Base-by-base conservation (phyloP, 2,329 filamentous ascomycete genomes). In the Calonectria hawksworthii region DNA sequence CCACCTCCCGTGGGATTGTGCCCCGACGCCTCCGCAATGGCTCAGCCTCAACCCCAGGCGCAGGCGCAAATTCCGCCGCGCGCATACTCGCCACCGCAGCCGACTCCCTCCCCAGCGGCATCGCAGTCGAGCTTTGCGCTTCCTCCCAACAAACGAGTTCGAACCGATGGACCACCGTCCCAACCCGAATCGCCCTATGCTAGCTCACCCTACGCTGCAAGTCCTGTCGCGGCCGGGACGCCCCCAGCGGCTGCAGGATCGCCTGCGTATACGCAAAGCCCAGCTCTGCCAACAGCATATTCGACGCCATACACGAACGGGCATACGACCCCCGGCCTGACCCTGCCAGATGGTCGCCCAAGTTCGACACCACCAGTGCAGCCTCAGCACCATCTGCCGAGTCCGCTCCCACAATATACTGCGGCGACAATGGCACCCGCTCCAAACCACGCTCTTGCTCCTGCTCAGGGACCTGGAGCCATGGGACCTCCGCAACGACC, bases 101-200 rank as follows among this genome's bases (percentile, higher is more conserved):
- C 89, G 64, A 89, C 90, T 44, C 89, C 92, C 30, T 93, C 93
- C 30, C 92, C 93, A 56, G 90, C 88, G 65, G 87, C 89, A 28
- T 87, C 89, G 38, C 89, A 90, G 76, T 86, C 89, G 21, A 86
- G 85, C 68, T 93, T 85, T 80, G 82, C 84, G 74, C 90, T 93
- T 64, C 94, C 94, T 64, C 93, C 94, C 21, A 91, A 90, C 74
- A 96, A 97, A 87, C 91, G 94, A 80, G 79, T 83, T 34, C 81
- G 83, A 75, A 83, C 93, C 90, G 83, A 93, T 67, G 93, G 92
- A 72, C 90, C 93, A 41, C 86, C 89, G n/a, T 93, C 94, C 34
- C 92, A 93, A 78, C 93, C 93, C 73, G 89, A 87, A 66, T 94
- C 92, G 41, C 91, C 92, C 0, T 92, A 92, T 81, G 87, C 88